Evolutionary conservation across 768 basidiomycete genomes (phyloP), one percentile per base, ranked within the genome.

Genomic region (Cystobasidium tubakii): DNA sequence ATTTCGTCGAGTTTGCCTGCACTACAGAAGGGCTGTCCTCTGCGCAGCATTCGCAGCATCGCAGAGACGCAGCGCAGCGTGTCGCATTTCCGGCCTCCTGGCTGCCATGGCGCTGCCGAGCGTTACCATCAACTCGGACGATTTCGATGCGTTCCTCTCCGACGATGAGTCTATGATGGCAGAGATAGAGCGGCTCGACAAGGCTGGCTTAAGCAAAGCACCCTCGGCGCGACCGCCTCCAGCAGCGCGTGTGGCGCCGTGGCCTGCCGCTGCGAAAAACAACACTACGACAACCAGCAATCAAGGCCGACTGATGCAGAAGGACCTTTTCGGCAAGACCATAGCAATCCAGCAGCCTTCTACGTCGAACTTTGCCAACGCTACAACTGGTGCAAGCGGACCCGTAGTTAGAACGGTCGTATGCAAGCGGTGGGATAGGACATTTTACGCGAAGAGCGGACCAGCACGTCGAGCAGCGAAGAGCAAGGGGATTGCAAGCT

Each of bases 381-480:
- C 10, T 3, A 19, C 50, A 23, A 15, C 66, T 34, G 42, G 66
- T 29, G 44, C 42, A 19, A 31, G 27, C 63, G 39, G 63, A 15
- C 25, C 31, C 9, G 25, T 36, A 7, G 84, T 85, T 62, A 86
- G 86, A 73, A 84, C 86, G 3, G 84, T 84, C 23, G 88, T 89
- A 80, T 86, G 85, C 0, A 97, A 95, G 83, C 84, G 54, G 60
- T 99, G 96, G 96, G 92, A 98, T 79, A 88, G 91, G 27, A 91
- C 93, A 0, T 87, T 84, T 15, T 95, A 90, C 78, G 88, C 92
- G 4, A 90, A 91, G 82, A 86, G 88, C 1, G 92, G 92, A 0
- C 82, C 85, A 15, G 78, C 78, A 73, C 74, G 77, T 46, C 71
- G 72, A 29, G 17, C 27, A 71, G 80, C 80, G 65, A 82, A 87